These are phyloP conservation scores for Ehretia macrophylla DNA, from an alignment of 257 asterid species.

Conservation along the genomic window DNA sequence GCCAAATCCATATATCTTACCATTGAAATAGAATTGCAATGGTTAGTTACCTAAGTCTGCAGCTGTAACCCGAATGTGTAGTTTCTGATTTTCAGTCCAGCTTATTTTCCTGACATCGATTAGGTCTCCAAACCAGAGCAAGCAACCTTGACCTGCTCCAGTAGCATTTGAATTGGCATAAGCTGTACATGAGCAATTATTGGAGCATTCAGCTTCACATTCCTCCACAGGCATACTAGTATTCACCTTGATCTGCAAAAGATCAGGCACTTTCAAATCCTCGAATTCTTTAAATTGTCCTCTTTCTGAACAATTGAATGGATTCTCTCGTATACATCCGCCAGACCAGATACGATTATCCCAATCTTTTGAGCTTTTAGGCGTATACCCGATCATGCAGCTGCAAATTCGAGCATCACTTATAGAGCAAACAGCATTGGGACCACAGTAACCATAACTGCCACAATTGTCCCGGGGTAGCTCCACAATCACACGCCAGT, in stretches of 20 bases:
- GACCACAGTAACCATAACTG: constrained; percentile 23
- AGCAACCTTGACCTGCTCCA: constrained; percentile 28
- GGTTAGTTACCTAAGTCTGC: constrained; percentile 17
- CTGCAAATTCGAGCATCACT: constrained; percentile 21
- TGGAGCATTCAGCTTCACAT: constrained; percentile 27
- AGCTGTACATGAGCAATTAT: constrained; percentile 40
- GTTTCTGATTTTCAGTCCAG: constrained; percentile 1
- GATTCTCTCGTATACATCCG: constrained; percentile 13
- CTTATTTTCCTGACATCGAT: constrained; percentile 25
- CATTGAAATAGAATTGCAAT: not conserved
- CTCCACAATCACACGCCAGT: constrained; percentile 18
- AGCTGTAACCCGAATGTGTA: constrained; percentile 14
- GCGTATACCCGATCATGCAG: constrained; percentile 25
- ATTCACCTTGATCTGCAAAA: constrained; percentile 18
- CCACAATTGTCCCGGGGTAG: constrained; percentile 31
- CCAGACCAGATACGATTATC: constrained; percentile 14
- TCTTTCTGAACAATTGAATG: constrained; percentile 9
- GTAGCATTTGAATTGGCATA: constrained; percentile 31
- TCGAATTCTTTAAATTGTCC: constrained; percentile 7
- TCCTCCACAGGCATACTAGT: constrained; percentile 26
- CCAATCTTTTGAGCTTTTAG: constrained; percentile 18
- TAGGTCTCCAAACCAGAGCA: constrained; percentile 37
- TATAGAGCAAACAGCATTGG: constrained; percentile 16
- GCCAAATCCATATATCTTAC: no score
- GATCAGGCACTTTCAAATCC: constrained; percentile 17